These are phyloP conservation scores for Furcasterigmium sp. DNA, from an alignment of 2,329 filamentous ascomycete genomes.

Conservation along the genomic window DNA sequence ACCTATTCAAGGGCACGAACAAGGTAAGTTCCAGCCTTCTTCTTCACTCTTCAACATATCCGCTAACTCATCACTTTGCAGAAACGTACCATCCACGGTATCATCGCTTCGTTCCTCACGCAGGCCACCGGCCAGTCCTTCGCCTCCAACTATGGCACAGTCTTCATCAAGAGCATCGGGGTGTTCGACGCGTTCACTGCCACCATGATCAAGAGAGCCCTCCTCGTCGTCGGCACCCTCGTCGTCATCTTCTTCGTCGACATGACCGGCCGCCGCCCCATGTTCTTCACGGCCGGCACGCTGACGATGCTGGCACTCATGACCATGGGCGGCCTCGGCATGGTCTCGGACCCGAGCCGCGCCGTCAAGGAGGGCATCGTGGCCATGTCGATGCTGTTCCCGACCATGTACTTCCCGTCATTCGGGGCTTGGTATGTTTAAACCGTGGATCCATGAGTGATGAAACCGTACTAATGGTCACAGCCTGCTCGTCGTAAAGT, in stretches of 20 bases:
- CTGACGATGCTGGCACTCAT: slow-evolving; percentile 15
- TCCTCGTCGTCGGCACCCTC: slow-evolving; percentile 10
- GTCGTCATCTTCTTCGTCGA: slow-evolving; percentile 13
- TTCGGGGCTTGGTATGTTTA: slow-evolving; percentile 9
- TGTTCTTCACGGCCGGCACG: slow-evolving; percentile 12
- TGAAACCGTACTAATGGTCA: neutral
- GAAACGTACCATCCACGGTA: slow-evolving; percentile 8
- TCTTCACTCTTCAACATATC: neutral
- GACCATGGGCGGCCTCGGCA: slow-evolving; percentile 18
- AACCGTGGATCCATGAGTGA: neutral
- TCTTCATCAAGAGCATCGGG: slow-evolving; percentile 14
- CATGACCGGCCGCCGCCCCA: slow-evolving; percentile 6
- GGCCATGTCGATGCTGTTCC: slow-evolving; percentile 18
- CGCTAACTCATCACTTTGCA: neutral
- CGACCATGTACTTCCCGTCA: slow-evolving; percentile 8
- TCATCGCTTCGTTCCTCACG: slow-evolving; percentile 6
- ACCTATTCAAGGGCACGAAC: slow-evolving; percentile 8
- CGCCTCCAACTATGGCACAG: slow-evolving; percentile 14
- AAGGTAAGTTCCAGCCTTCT: neutral
- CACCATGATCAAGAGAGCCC: slow-evolving; percentile 15
- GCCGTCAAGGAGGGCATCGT: slow-evolving; percentile 16
- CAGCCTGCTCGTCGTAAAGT: slow-evolving; percentile 9
- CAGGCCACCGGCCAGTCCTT: slow-evolving; percentile 15
- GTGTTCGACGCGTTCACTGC: slow-evolving; percentile 20
- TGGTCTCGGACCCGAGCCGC: slow-evolving; percentile 5